phyloP scores from a whole-genome alignment of 257 asterid species.

The Plantago elongata region DNA sequence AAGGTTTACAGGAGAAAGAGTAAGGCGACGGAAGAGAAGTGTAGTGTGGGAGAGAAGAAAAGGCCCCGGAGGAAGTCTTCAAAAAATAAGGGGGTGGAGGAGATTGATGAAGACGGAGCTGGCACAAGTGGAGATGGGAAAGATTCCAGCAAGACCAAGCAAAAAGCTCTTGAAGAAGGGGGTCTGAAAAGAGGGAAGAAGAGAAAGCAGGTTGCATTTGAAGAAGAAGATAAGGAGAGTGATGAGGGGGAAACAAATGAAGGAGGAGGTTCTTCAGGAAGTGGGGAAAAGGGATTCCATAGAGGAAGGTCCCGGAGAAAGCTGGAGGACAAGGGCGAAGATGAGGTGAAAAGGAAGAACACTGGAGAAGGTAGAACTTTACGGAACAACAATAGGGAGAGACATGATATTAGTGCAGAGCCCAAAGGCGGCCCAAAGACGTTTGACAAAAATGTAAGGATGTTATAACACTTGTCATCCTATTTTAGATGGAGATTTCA shows the following conservation, averaged over 20 bases:
- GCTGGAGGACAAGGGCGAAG: conserved; percentile 2
- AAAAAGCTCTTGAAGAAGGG: no score
- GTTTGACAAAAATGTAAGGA: conserved; percentile 14
- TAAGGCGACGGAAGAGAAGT: neutral
- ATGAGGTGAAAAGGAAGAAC: neutral
- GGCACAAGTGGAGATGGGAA: neutral
- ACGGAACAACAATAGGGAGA: conserved; percentile 6
- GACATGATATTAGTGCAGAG: neutral
- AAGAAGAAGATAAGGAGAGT: neutral
- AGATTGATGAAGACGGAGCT: neutral
- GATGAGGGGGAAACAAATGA: neutral
- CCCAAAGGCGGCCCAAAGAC: neutral
- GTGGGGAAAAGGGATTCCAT: neutral
- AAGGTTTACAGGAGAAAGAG: neutral
- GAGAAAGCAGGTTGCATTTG: neutral
- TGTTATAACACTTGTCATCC: no score
- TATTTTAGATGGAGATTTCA: neutral
- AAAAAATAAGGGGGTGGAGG: neutral
- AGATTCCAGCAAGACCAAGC: no score
- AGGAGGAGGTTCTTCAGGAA: neutral
- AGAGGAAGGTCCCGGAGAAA: neutral
- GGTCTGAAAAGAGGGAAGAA: no score
- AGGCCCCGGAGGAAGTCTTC: neutral
- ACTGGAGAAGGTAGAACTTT: neutral
- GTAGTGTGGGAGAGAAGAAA: neutral